phyloP scores from a whole-genome alignment of 345 rosid species.

The Citrus sp. region DNA sequence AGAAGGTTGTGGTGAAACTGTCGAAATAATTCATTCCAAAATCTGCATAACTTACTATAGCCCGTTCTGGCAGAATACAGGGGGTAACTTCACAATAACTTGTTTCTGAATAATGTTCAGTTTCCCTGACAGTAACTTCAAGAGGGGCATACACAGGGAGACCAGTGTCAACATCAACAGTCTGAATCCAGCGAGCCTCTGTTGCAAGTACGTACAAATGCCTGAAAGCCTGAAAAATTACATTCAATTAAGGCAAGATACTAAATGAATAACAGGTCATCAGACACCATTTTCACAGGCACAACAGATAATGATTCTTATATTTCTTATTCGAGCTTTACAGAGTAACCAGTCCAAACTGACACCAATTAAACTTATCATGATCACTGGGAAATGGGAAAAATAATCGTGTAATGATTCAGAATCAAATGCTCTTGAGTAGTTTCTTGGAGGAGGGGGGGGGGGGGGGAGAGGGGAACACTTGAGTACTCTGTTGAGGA shows the following conservation, averaged over 20 bases:
- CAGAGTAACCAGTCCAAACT: neutral
- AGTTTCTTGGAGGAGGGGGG: too few relatives aligned
- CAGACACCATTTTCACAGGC: neutral
- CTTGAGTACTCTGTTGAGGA: neutral
- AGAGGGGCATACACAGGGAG: constrained; percentile 90
- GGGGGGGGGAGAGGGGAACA: rapidly evolving
- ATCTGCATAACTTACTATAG: constrained; percentile 62
- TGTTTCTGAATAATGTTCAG: constrained; percentile 84
- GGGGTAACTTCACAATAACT: constrained; percentile 87
- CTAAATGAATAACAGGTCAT: constrained; percentile 12
- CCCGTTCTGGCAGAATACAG: constrained; percentile 92
- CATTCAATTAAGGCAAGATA: constrained; percentile 7
- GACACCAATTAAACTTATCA: neutral
- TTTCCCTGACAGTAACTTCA: constrained; percentile 78
- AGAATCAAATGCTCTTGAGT: neutral
- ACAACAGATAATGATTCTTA: neutral
- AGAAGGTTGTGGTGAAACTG: neutral
- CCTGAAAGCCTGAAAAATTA: constrained; percentile 78
- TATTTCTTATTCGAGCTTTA: neutral
- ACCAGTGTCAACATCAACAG: constrained; percentile 94
- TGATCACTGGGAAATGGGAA: neutral
- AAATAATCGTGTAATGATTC: neutral
- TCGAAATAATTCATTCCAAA: neutral
- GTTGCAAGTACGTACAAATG: constrained; percentile 93
- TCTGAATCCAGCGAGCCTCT: constrained; percentile 97